Base-by-base conservation (phyloP, 306 rosid genomes). In the Acacia crassicarpa region DNA sequence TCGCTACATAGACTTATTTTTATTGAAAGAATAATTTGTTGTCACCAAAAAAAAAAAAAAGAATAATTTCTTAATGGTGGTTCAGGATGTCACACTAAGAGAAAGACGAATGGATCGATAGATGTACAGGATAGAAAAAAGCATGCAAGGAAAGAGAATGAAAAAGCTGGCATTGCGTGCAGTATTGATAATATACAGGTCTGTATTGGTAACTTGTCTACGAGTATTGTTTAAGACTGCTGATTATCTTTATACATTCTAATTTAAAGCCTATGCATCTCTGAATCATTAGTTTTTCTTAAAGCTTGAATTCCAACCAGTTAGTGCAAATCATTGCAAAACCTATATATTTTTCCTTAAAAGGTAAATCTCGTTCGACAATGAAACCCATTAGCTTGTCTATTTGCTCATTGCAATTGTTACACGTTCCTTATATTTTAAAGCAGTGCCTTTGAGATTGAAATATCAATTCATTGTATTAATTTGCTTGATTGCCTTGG, bases 51-150 rank as follows among this genome's bases (percentile, higher is more conserved):
- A n/a, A 35, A 35, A 38, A 6, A 35, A 38, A 38, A 5, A 0
- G 41, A 38, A 38, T 38, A 76, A 25, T 51, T 74, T 25, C 79
- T 48, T 58, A 66, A 43, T 82, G 65, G 74, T 69, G 78, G 69
- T 79, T 77, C 86, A 86, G 93, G 88, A 58, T 78, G 80, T 84
- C 81, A 33, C n/a, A 35, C 78, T 67, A 95, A 93, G 89, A 89
- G 98, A 81, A 95, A 93, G 87, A 67, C 75, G 22, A 73, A 77
- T 75, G 92, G 85, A 44, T 72, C 71, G 65, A 67, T 62, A 71
- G 84, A 81, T 32, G 83, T 78, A 9, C 81, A 67, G 65, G 83
- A 85, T 72, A 82, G 63, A 61, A 87, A 86, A 83, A 84, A 84
- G 69, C 84, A n/a, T 74, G 84, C 78, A 19, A 84, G 73, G 74